Evolutionary conservation across 257 asterid genomes (phyloP), one percentile per base, ranked within the genome.

Genomic region (Solanum megistacrolobum): DNA sequence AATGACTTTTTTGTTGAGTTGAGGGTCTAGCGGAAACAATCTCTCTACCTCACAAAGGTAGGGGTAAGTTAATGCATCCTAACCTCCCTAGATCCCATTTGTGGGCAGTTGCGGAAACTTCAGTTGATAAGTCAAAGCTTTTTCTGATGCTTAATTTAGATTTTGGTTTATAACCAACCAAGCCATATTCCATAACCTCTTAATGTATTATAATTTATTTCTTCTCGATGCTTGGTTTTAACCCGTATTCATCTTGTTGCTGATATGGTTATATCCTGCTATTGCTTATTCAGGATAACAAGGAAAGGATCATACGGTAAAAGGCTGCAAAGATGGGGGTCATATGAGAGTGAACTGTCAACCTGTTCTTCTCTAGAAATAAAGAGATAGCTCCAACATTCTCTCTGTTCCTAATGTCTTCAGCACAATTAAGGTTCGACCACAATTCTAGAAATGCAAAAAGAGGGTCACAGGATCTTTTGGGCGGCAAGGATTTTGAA

Each of bases 331-430:
- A 41, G 14, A 7, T 31, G 48, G 31, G 83, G 82, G 5, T 14
- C 18, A 72, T 72, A 41, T 72, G 48, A 86, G 16, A n/a, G 32
- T 86, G 34, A 29, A 72, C 46, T 36, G 18, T 68, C 38, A 16
- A n/a, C 43, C 62, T 60, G 25, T 9, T 58, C 29, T 23, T 76
- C 35, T 74, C 34, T 38, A 75, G 88, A 21, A 21, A 76, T 32
- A 58, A 48, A 27, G 35, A 41, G 83, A 43, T 9, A 87, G 68
- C 72, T 46, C 39, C 29, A 82, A 66, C 43, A 16, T 82, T 46
- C 27, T 71, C 90, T 91, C 87, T 36, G 25, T 87, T 78, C 83
- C 88, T 93, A 55, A 92, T 93, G 93, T 93, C 93, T 92, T 85
- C 91, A 25, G 86, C 65, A 16, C 89, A 89, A 52, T 88, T 91